Conservation (phyloP, 2,329 filamentous ascomycete genomes). For the Thelonectria blattea region DNA sequence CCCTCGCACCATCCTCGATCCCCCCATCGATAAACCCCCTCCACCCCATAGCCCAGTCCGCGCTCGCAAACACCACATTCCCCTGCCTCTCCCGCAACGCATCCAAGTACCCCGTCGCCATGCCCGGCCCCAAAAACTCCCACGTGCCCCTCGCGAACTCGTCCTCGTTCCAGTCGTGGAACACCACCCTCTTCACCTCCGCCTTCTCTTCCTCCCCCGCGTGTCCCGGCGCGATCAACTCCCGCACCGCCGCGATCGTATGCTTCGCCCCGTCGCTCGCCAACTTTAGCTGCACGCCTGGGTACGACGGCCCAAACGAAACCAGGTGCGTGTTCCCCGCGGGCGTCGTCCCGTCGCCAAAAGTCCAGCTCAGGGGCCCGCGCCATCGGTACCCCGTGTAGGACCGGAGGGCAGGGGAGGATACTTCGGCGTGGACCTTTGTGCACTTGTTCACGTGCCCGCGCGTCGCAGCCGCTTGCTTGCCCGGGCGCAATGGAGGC, state of each 20-base stretch:
- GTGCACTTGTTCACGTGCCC: slow-evolving; percentile 24
- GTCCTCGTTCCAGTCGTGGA: slow-evolving; percentile 25
- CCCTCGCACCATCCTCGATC: slow-evolving; percentile 21
- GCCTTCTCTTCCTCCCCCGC: not conserved
- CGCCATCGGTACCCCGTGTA: slow-evolving; percentile 14
- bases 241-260: slow-evolving; percentile 3
- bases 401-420: slow-evolving; percentile 13
- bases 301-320: slow-evolving; percentile 18
- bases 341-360: slow-evolving; percentile 21
- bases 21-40: slow-evolving; percentile 22
- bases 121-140: slow-evolving; percentile 17
- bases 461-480: slow-evolving; percentile 8
- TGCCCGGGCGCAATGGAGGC: slow-evolving; percentile 13
- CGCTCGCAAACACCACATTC: slow-evolving; percentile 21
- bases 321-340: slow-evolving; percentile 21
- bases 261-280: slow-evolving; percentile 2
- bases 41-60: slow-evolving; percentile 23
- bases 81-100: slow-evolving; percentile 17
- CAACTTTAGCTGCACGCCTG: slow-evolving; percentile 13
- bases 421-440: slow-evolving; percentile 21
- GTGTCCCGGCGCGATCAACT: slow-evolving; percentile 7
- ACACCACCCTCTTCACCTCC: slow-evolving; percentile 15
- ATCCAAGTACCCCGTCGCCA: slow-evolving; percentile 19
- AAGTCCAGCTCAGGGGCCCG: slow-evolving; percentile 18
- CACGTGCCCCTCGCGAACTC: slow-evolving; percentile 23